A percentile compares a stretch with the other conserved stretches of the same genome.
phyloP scores from a whole-genome alignment of 225 moss, liverwort and hornwort species.

The Physcomitrellopsis africana region DNA sequence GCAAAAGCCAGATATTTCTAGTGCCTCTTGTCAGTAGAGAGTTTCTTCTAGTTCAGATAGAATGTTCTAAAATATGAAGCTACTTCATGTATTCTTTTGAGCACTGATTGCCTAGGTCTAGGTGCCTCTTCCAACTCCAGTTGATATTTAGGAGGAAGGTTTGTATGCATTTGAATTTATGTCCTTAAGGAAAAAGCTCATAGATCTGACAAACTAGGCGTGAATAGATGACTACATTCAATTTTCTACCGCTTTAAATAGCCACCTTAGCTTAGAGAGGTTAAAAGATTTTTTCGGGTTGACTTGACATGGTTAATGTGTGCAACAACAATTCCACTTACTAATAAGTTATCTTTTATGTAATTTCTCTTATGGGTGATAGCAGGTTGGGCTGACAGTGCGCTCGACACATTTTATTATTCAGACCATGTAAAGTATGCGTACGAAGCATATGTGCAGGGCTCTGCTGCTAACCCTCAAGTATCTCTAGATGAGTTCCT shows the following conservation, averaged over 20 bases:
- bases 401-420: no score
- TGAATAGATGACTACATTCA: constrained; percentile 6
- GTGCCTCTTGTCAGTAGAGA: constrained; percentile 36
- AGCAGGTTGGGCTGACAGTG: no score
- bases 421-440: no score
- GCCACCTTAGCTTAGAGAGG: no score
- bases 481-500: no score
- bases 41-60: constrained; percentile 28
- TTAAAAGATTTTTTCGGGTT: no score
- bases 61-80: constrained; percentile 40
- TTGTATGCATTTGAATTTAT: constrained; percentile 20
- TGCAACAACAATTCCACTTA: no score
- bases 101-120: constrained; percentile 40
- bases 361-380: no score
- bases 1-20: constrained; percentile 25
- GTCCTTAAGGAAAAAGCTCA: background rate
- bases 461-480: no score
- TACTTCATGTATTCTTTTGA: constrained; percentile 46
- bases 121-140: constrained; percentile 30
- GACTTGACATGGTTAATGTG: no score
- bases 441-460: no score
- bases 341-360: no score
- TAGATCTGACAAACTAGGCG: background rate
- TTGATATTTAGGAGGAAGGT: constrained; percentile 22
- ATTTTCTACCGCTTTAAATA: constrained; percentile 22